Base-by-base conservation (phyloP, 805 yeast genomes). In the Lipomyces orientalis region DNA sequence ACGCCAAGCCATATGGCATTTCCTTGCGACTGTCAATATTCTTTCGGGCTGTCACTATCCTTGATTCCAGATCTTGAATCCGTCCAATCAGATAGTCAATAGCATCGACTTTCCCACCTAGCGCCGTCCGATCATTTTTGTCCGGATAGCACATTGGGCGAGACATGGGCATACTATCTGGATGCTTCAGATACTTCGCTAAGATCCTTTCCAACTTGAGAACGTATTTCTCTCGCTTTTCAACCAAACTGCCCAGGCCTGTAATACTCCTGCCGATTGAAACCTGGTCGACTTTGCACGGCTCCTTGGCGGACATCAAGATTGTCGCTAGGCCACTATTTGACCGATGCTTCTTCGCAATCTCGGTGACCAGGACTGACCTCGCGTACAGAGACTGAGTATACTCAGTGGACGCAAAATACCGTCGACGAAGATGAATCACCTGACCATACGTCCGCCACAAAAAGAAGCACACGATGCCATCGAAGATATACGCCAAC, bases 1-100 rank as follows among this genome's bases (percentile, higher is more conserved):
- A 72, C 7, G 76, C 78, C 61, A 79, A 79, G 2, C 80, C 81
- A 58, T 75, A 79, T n/a, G 73, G 70, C 68, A 61, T 66, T 66
- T 70, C 69, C 59, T 64, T 65, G n/a, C 64, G 64, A 54, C 64
- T 66, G 34, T 68, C 75, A 19, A 61, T 51, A 25, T 61, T 61
- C 54, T 61, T 75, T 22, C 75, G 73, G n/a, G 75, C 75, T 8
- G 57, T 59, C 12, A 56, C 62, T 25, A 79, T 76, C 43, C 67
- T 61, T 8, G 67, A 60, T 29, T 71, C 78, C 12, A 75, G 70
- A 10, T 54, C 54, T n/a, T 61, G 64, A 51, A 70, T 65, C 14
- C 68, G 55, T n/a, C 61, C 52, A 16, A 64, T 54, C 37, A 70
- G 74, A 58, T 76, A 76, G 25, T 75, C 73, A 55, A 76, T 75